A percentile compares a stretch with the other conserved stretches of the same genome.
These are phyloP conservation scores for Galerina marginata DNA, from an alignment of 768 basidiomycete species.

Conservation along the genomic window DNA sequence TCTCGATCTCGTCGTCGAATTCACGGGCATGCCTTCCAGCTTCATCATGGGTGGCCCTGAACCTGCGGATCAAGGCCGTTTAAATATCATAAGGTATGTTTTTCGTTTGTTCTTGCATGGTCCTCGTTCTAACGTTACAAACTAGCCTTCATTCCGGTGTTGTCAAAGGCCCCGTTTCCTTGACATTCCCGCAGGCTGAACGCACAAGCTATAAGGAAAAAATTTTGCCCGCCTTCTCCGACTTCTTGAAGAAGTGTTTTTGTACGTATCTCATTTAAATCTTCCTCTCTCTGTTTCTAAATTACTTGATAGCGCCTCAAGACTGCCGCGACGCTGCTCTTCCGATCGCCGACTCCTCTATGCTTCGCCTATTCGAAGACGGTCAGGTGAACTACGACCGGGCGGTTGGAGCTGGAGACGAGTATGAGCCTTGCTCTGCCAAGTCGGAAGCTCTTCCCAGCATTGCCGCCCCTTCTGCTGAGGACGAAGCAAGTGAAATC, in stretches of 20 bases:
- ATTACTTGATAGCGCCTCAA: neutral
- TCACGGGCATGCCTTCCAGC: neutral
- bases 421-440: no score
- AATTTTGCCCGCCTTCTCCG: neutral
- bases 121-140: neutral
- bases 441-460: no score
- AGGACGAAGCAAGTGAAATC: no score
- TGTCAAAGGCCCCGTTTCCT: neutral
- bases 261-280: neutral
- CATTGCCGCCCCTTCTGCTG: no score
- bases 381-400: no score
- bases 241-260: neutral
- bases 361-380: no score
- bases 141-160: neutral
- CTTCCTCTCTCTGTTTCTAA: neutral
- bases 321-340: neutral
- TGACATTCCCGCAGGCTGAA: neutral
- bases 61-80: slow-evolving; percentile 3
- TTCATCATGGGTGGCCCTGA: slow-evolving; percentile 12
- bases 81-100: slow-evolving; percentile 8
- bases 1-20: neutral
- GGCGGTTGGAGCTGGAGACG: no score
- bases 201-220: neutral
- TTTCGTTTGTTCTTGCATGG: neutral
- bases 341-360: no score